A percentile compares a stretch with the other conserved stretches of the same genome.
These are phyloP conservation scores for Apophysomyces sp. DNA, from an alignment of 371 early-diverging fungal genomes.

Conservation along the genomic window DNA sequence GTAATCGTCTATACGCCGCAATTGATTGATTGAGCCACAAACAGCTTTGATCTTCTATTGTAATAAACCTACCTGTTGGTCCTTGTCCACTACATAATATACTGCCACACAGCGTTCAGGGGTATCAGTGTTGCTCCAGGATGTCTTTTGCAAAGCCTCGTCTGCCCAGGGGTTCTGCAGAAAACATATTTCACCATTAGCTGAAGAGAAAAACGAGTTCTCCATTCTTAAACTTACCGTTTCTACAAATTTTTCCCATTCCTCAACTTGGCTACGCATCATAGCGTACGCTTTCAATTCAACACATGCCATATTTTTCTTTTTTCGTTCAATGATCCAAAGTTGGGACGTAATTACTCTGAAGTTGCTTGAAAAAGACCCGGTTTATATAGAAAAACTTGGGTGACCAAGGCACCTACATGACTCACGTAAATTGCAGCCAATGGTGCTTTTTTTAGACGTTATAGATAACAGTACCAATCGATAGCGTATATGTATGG, in stretches of 20 bases:
- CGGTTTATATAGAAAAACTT: too few relatives aligned
- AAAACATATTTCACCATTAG: too few relatives aligned
- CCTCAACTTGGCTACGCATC: slow-evolving; percentile 5
- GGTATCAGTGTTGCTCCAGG: background rate
- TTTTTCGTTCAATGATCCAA: too few relatives aligned
- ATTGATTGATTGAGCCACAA: background rate
- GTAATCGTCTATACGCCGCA: background rate
- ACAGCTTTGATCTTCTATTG: background rate
- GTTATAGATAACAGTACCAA: too few relatives aligned
- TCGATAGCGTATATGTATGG: too few relatives aligned
- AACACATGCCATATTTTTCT: slow-evolving; percentile 10
- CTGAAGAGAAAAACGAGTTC: too few relatives aligned
- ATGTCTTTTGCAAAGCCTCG: background rate
- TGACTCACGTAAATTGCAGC: too few relatives aligned
- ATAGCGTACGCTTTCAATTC: slow-evolving; percentile 11
- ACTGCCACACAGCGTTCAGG: slow-evolving; percentile 11
- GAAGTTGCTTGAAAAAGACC: too few relatives aligned
- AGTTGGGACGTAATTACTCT: too few relatives aligned
- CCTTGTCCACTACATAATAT: slow-evolving; percentile 11
- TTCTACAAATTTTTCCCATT: slow-evolving; percentile 11
- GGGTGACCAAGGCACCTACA: too few relatives aligned
- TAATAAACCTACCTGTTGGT: slow-evolving; percentile 3
- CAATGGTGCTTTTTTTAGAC: too few relatives aligned
- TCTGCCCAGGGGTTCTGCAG: background rate
- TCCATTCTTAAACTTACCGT: background rate